Conservation (phyloP, 2,329 filamentous ascomycete genomes). For the Amphichorda felina region DNA sequence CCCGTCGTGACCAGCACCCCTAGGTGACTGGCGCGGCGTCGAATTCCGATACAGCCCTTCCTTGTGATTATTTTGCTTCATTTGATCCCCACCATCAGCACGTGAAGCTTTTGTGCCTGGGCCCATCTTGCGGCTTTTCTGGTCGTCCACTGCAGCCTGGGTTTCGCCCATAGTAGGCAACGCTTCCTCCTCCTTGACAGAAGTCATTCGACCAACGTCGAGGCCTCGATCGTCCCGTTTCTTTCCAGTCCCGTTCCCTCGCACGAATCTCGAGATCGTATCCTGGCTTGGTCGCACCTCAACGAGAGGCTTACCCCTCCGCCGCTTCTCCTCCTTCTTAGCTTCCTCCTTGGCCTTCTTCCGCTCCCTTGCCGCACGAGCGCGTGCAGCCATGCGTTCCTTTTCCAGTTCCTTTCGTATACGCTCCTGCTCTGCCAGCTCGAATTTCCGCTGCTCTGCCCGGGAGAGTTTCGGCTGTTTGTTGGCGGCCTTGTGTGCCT, state of each 20-base stretch:
- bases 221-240: conserved; percentile 15
- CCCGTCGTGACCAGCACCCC: too few species aligned
- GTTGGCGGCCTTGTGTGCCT: conserved; percentile 23
- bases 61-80: too few species aligned
- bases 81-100: too few species aligned
- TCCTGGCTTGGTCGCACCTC: conserved; percentile 44
- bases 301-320: conserved; percentile 40
- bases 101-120: too few species aligned
- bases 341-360: conserved; percentile 41
- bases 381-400: conserved; percentile 34
- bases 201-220: neutral
- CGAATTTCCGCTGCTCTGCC: conserved; percentile 24
- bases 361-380: conserved; percentile 37
- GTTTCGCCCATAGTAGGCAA: too few species aligned
- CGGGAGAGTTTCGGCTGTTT: conserved; percentile 23
- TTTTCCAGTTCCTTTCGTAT: conserved; percentile 39
- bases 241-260: conserved; percentile 17
- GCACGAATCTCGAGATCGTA: conserved; percentile 41
- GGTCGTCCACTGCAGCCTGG: too few species aligned
- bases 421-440: conserved; percentile 39
- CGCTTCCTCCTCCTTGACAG: too few species aligned
- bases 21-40: too few species aligned
- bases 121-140: too few species aligned
- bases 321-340: conserved; percentile 36
- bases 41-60: too few species aligned